Conservation (phyloP, 371 early-diverging fungal genomes). For the Mortierella sp. region DNA sequence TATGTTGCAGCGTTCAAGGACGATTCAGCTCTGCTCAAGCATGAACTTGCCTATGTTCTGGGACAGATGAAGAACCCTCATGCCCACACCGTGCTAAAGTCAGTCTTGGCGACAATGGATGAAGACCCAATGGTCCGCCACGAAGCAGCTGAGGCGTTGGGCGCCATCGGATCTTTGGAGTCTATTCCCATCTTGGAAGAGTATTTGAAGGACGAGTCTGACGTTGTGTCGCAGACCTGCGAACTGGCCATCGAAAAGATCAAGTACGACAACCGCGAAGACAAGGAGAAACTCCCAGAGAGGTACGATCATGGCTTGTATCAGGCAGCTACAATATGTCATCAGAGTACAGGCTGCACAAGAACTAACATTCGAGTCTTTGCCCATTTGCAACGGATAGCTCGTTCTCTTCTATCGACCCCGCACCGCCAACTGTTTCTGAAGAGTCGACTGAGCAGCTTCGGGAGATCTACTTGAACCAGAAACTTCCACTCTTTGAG, state of each 20-base stretch:
- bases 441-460: slow-evolving; percentile 74
- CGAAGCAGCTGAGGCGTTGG: slow-evolving; percentile 99
- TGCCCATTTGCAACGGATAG: slow-evolving; percentile 29
- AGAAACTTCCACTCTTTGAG: slow-evolving; percentile 82
- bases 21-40: slow-evolving; percentile 95
- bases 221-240: slow-evolving; percentile 93
- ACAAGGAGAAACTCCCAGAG: slow-evolving; percentile 56
- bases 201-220: slow-evolving; percentile 73
- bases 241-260: slow-evolving; percentile 94
- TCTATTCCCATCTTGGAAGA: slow-evolving; percentile 77
- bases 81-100: slow-evolving; percentile 80
- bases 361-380: not conserved
- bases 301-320: slow-evolving; percentile 22
- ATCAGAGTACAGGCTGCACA: not conserved
- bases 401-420: slow-evolving; percentile 87
- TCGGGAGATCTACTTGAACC: slow-evolving; percentile 75
- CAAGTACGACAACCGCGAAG: slow-evolving; percentile 72
- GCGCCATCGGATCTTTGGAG: slow-evolving; percentile 85
- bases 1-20: slow-evolving; percentile 87
- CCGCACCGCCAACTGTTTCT: slow-evolving; percentile 84
- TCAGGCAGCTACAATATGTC: too few species aligned
- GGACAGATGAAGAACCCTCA: slow-evolving; percentile 95
- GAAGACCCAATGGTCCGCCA: slow-evolving; percentile 99
- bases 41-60: slow-evolving; percentile 98
- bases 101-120: slow-evolving; percentile 72